Conservation (phyloP, 2,329 filamentous ascomycete species). For the Zymoseptoria crescenta region DNA sequence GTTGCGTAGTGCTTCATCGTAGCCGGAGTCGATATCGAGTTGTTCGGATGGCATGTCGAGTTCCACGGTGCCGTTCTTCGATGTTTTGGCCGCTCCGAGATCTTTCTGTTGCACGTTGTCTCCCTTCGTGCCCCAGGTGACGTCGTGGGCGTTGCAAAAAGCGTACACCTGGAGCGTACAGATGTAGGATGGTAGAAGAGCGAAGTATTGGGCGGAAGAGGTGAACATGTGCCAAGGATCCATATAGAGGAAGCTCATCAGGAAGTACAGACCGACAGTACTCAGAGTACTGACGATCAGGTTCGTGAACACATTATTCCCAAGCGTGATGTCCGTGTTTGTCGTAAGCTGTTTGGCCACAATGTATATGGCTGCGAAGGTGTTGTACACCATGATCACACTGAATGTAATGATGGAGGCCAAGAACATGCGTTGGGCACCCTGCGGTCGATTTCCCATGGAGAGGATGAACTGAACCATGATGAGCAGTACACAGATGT, state of each 20-base stretch:
- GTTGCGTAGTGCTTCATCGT: constrained; percentile 94
- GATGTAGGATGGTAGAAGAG: constrained; percentile 86
- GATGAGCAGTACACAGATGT: constrained; percentile 78
- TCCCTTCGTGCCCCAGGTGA: constrained; percentile 97
- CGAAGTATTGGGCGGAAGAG: constrained; percentile 81
- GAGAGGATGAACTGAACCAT: constrained; percentile 93
- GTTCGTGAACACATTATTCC: constrained; percentile 90
- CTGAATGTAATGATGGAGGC: constrained; percentile 81
- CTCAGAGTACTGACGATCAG: constrained; percentile 83
- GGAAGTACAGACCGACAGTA: constrained; percentile 87
- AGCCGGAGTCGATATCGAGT: constrained; percentile 94
- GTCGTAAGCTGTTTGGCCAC: constrained; percentile 67
- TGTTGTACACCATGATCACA: constrained; percentile 93
- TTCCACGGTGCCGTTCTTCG: constrained; percentile 69
- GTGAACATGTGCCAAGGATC: constrained; percentile 99
- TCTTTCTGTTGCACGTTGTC: constrained; percentile 94
- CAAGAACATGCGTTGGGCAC: constrained; percentile 84
- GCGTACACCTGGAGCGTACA: constrained; percentile 97
- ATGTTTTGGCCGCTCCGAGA: constrained; percentile 68
- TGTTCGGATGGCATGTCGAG: constrained; percentile 97
- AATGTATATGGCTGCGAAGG: constrained; percentile 82
- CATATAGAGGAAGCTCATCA: constrained; percentile 93
- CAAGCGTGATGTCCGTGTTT: constrained; percentile 47
- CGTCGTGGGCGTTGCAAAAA: constrained; percentile 98
- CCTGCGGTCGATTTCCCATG: constrained; percentile 92